A percentile compares a stretch with the other conserved stretches of the same genome.
phyloP scores from a whole-genome alignment of 139 green algal genomes.

The Chlorokybus atmophyticus region DNA sequence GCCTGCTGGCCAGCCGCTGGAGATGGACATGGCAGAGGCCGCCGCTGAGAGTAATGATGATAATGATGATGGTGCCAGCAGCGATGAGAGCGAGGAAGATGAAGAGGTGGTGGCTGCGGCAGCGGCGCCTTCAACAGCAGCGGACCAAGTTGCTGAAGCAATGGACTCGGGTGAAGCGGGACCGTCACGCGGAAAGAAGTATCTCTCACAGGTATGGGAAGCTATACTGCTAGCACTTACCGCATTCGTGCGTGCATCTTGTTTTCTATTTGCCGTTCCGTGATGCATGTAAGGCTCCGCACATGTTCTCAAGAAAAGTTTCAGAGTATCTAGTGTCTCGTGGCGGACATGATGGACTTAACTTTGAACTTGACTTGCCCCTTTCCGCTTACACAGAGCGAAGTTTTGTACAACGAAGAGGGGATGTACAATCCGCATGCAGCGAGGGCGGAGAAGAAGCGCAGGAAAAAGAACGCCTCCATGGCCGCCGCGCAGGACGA shows the following conservation, averaged over 20 bases:
- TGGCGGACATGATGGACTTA: too few relatives aligned
- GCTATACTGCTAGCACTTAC: too few relatives aligned
- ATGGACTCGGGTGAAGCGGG: constrained; percentile 5
- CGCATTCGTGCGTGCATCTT: too few relatives aligned
- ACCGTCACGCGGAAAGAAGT: constrained; percentile 4
- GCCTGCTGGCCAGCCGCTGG: not conserved
- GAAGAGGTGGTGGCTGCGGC: constrained; percentile 10
- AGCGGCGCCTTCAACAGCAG: not conserved
- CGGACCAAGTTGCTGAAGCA: not conserved
- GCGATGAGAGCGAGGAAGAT: constrained; percentile 8
- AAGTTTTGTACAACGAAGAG: constrained; percentile 19
- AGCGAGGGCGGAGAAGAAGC: constrained; percentile 23
- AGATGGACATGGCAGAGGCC: not conserved
- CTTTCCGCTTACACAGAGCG: too few relatives aligned
- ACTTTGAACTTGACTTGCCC: too few relatives aligned
- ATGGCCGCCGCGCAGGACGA: not conserved
- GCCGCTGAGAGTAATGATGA: constrained; percentile 6
- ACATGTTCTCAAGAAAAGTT: too few relatives aligned
- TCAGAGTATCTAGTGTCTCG: too few relatives aligned
- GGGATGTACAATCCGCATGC: constrained; percentile 23
- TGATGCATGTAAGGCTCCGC: too few relatives aligned
- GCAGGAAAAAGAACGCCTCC: constrained; percentile 12
- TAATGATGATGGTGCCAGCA: constrained; percentile 8
- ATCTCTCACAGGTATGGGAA: too few relatives aligned
- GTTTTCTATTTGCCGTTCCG: too few relatives aligned